Evolutionary conservation across 352 stramenopile species (phyloP), one percentile per base, ranked within the genome.

Genomic region (Globisporangium cederbergense): DNA sequence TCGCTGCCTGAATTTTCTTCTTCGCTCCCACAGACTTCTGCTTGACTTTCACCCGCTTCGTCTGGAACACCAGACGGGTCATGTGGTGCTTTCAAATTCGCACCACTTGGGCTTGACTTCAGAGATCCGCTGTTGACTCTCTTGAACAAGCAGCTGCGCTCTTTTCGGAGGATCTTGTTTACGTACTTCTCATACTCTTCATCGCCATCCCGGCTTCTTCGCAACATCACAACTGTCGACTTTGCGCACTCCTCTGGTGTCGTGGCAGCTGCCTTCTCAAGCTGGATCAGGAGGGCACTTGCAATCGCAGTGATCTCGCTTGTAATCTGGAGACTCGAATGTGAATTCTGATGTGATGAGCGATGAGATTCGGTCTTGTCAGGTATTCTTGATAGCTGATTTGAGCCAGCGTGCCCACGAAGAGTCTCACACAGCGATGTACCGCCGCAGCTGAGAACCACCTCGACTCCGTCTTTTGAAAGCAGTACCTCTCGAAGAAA

Each of bases 401-500:
- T 30, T 2, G 59, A 57, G 3, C 20, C 14, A 34, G 45, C 18
- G 4, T 34, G 58, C 0, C 25, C 22, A 20, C 34, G 73, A 46
- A 85, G 64, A 30, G 70, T 36, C 7, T 79, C 64, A 9, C 79
- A 52, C 14, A 92, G 60, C 8, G 65, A 60, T 25, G 74, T 72
- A 16, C 79, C 83, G 3, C 80, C 83, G 38, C 79, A 91, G 30
- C 62, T 72, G 11, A 78, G 58, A 8, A 90, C 73, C 22, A 84
- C 72, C 20, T 83, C 70, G 54, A 65, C 57, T 0, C 83, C 83
- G 51, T 88, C 79, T 46, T 65, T 72, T 14, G 71, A 67, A 4
- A 79, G 60, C 30, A 93, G 60, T 34, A 86, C 78, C 62, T 87
- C 72, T 46, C 79, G 78, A 20, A 90, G 53, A 42, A 93, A 93